Base-by-base conservation (phyloP, 164 flowering plant species). In the Akebia trifoliata region DNA sequence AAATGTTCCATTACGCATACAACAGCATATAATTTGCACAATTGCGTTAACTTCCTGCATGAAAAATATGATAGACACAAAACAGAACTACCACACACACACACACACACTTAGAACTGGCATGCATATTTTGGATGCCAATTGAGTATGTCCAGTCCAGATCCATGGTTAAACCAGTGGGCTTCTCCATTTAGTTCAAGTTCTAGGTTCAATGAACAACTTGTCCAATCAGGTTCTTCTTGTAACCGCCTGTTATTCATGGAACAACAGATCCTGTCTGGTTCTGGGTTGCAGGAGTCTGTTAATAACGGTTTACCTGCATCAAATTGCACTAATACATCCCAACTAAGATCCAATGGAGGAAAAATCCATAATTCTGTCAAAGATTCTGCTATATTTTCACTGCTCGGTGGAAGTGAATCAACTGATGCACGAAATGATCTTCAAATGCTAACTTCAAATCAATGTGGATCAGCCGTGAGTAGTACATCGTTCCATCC, bases 81-180 rank as follows among this genome's bases (percentile, higher is more conserved):
- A n/a, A n/a, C n/a, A n/a, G n/a, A n/a, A n/a, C n/a, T n/a, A n/a
- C n/a, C n/a, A n/a, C n/a, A n/a, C n/a, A n/a, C n/a, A n/a, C n/a
- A n/a, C n/a, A n/a, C n/a, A n/a, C n/a, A n/a, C n/a, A n/a, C n/a
- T n/a, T n/a, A n/a, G n/a, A n/a, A n/a, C n/a, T n/a, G n/a, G n/a
- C n/a, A n/a, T n/a, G n/a, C n/a, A n/a, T n/a, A n/a, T n/a, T n/a
- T 61, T 8, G 72, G 74, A 59, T 76, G 78, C 26, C 70, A 73
- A 50, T 72, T 70, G 14, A 69, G 76, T 46, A 60, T 68, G 0
- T 54, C 73, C 28, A 74, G 56, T 49, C 24, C 75, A 29, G 74
- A 65, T 29, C 56, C 61, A 31, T 63, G 59, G 67, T 47, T 59
- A 54, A 68, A 74, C 36, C 70, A 58, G 55, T 62, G 57, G 39